Evolutionary conservation across 768 basidiomycete genomes (phyloP).

Genomic region (Lentinula aciculospora): DNA sequence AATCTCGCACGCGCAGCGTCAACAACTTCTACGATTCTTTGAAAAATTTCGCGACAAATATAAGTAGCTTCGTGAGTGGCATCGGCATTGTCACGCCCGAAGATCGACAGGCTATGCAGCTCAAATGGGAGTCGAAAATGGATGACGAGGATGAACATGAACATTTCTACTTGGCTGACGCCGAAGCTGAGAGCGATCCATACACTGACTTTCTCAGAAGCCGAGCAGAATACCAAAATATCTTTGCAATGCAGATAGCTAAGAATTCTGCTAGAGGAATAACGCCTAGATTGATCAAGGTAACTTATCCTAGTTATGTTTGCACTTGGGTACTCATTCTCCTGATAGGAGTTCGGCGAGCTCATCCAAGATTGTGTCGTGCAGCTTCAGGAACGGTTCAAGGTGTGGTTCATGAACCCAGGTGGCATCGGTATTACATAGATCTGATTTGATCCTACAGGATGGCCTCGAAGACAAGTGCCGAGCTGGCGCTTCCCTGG

Average conservation of each 20-base stretch:
- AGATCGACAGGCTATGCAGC: slow-evolving; percentile 45
- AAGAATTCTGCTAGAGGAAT: slow-evolving; percentile 33
- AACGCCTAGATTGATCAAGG: slow-evolving; percentile 38
- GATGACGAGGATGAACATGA: slow-evolving; percentile 13
- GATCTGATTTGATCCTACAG: slow-evolving; percentile 25
- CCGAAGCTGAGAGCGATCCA: slow-evolving; percentile 19
- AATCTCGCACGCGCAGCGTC: slow-evolving; percentile 36
- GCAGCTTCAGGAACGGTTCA: slow-evolving; percentile 32
- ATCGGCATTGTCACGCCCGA: slow-evolving; percentile 44
- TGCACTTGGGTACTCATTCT: background rate
- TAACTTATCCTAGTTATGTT: slow-evolving; percentile 9
- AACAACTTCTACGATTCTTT: slow-evolving; percentile 41
- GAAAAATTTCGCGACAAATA: slow-evolving; percentile 40
- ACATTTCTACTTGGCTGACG: background rate
- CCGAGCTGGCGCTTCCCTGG: slow-evolving; percentile 42
- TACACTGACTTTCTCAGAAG: slow-evolving; percentile 27
- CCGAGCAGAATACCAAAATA: slow-evolving; percentile 8
- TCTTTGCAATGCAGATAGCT: background rate
- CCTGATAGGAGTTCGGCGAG: slow-evolving; percentile 37
- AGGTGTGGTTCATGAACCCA: background rate
- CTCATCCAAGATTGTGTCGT: slow-evolving; percentile 39
- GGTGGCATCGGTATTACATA: background rate
- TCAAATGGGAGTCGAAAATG: slow-evolving; percentile 45
- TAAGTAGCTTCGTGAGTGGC: slow-evolving; percentile 43
- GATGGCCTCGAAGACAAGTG: slow-evolving; percentile 59